Conservation (phyloP, 805 yeast species). For the Cyberlindnera galapagoensis region DNA sequence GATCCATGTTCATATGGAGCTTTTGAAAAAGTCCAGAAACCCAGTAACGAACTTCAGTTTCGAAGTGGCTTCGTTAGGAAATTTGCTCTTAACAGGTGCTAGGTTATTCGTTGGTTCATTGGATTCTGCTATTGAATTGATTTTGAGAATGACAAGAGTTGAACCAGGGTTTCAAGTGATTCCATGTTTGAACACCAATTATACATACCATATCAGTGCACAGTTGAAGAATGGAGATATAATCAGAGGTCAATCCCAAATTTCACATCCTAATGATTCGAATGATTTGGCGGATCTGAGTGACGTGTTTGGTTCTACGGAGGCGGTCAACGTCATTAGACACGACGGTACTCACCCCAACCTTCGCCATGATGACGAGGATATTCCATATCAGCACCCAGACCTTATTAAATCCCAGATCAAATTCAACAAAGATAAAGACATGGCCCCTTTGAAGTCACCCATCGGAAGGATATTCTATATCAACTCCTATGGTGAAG, state of each 20-base stretch:
- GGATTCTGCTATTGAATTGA: slow-evolving; percentile 76
- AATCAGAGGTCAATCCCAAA: slow-evolving; percentile 88
- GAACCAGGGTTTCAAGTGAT: slow-evolving; percentile 49
- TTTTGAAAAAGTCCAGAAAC: slow-evolving; percentile 59
- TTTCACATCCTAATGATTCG: slow-evolving; percentile 68
- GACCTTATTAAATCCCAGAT: slow-evolving; percentile 69
- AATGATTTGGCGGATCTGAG: too few relatives aligned
- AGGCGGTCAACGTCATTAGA: slow-evolving; percentile 15
- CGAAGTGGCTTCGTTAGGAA: slow-evolving; percentile 80
- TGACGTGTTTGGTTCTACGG: slow-evolving; percentile 10
- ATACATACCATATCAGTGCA: slow-evolving; percentile 84
- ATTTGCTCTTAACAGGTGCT: slow-evolving; percentile 74
- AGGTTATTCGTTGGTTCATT: slow-evolving; percentile 77
- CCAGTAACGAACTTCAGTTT: slow-evolving; percentile 55
- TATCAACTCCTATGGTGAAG: slow-evolving; percentile 84
- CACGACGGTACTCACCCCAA: neutral
- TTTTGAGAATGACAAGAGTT: slow-evolving; percentile 56
- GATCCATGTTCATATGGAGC: slow-evolving; percentile 71
- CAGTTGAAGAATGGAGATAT: slow-evolving; percentile 58
- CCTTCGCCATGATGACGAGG: slow-evolving; percentile 30
- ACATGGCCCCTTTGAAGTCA: slow-evolving; percentile 53
- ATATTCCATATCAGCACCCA: slow-evolving; percentile 72
- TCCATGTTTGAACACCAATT: slow-evolving; percentile 81
- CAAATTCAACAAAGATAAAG: slow-evolving; percentile 55
- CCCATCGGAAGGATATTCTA: slow-evolving; percentile 72